Conservation (phyloP, 2,329 filamentous ascomycete genomes). For the Zasmidium citrigriseum region DNA sequence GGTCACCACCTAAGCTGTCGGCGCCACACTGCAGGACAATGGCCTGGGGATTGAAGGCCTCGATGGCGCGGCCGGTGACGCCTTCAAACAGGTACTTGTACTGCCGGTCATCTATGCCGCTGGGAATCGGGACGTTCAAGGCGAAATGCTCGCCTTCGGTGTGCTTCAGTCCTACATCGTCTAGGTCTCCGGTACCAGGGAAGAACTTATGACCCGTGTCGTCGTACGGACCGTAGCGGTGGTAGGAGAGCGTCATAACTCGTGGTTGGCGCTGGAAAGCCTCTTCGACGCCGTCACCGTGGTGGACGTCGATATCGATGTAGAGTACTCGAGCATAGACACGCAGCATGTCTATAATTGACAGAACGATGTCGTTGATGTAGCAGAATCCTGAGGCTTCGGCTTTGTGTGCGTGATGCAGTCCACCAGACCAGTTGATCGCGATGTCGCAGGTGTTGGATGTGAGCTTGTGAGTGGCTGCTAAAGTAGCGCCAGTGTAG, state of each 20-base stretch:
- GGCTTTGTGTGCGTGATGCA: constrained; percentile 93
- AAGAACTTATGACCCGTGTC: constrained; percentile 55
- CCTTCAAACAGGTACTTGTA: constrained; percentile 83
- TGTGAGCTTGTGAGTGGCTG: constrained; percentile 86
- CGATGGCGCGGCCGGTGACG: constrained; percentile 75
- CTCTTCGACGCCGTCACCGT: constrained; percentile 88
- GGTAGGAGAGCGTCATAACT: constrained; percentile 91
- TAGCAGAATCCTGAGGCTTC: constrained; percentile 98
- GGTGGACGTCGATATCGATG: constrained; percentile 91
- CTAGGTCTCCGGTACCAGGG: constrained; percentile 67
- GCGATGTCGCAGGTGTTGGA: constrained; percentile 90
- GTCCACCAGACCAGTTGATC: constrained; percentile 94
- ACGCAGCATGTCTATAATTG: constrained; percentile 83
- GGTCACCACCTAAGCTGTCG: constrained; percentile 89
- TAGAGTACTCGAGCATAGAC: constrained; percentile 85
- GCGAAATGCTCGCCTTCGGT: constrained; percentile 75
- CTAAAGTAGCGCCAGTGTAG: constrained; percentile 86
- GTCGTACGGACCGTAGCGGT: constrained; percentile 88
- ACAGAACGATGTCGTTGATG: constrained; percentile 96
- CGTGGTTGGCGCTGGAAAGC: constrained; percentile 87
- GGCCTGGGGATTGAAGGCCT: constrained; percentile 81
- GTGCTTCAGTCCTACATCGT: constrained; percentile 67
- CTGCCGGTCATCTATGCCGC: constrained; percentile 70
- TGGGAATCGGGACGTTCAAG: constrained; percentile 68
- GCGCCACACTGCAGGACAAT: constrained; percentile 96